phyloP scores from a whole-genome alignment of 2,329 filamentous ascomycete species.

The Chalara sp. region DNA sequence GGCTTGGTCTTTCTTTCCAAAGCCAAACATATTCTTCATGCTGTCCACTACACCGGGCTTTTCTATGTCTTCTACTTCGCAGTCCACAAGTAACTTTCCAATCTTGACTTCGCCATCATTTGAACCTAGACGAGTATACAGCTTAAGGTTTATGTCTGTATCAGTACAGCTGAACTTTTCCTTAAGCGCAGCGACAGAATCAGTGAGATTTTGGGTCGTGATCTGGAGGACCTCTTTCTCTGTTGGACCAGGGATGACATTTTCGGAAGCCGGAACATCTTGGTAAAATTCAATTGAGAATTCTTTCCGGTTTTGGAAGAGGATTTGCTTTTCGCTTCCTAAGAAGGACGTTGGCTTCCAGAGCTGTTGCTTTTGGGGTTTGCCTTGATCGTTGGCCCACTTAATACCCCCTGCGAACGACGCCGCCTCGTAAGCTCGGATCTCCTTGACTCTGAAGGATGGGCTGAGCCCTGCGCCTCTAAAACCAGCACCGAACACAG shows the following conservation, averaged over 20 bases:
- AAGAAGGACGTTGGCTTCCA: slow-evolving; percentile 73
- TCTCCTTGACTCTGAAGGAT: slow-evolving; percentile 97
- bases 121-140: slow-evolving; percentile 65
- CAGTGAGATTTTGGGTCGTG: slow-evolving; percentile 78
- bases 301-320: slow-evolving; percentile 75
- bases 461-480: slow-evolving; percentile 87
- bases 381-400: slow-evolving; percentile 62
- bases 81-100: slow-evolving; percentile 70
- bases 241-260: slow-evolving; percentile 32
- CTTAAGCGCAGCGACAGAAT: slow-evolving; percentile 69
- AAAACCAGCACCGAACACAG: slow-evolving; percentile 93
- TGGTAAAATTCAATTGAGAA: slow-evolving; percentile 78
- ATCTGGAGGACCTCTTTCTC: slow-evolving; percentile 61
- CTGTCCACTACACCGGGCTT: slow-evolving; percentile 83
- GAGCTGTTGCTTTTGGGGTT: slow-evolving; percentile 71
- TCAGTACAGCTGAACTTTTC: slow-evolving; percentile 67
- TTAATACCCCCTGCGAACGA: slow-evolving; percentile 69
- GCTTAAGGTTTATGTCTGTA: slow-evolving; percentile 72
- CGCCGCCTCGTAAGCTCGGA: slow-evolving; percentile 71
- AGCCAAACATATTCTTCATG: slow-evolving; percentile 93
- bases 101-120: slow-evolving; percentile 78
- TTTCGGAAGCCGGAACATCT: slow-evolving; percentile 45
- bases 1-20: slow-evolving; percentile 81
- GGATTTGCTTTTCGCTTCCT: slow-evolving; percentile 75
- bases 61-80: slow-evolving; percentile 65